Evolutionary conservation across 2,329 filamentous ascomycete genomes (phyloP).

Genomic region (Colletotrichum liaoningense): DNA sequence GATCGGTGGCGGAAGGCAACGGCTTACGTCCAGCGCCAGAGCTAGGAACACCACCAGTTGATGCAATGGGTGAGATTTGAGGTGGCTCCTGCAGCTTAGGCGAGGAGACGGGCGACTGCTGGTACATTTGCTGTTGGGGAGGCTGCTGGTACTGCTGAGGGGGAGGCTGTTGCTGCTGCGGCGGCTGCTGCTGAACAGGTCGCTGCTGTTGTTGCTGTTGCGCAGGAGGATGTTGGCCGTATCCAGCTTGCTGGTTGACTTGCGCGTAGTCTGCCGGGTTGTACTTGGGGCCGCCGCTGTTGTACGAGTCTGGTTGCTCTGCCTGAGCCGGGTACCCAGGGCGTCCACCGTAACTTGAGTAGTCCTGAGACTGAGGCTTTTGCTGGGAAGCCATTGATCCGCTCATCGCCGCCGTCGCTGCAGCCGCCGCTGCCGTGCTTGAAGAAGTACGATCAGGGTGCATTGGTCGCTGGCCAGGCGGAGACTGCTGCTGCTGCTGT

Average conservation of each 20-base stretch:
- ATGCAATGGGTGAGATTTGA: conserved; percentile 44
- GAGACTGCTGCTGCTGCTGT: conserved; percentile 56
- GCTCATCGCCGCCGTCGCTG: conserved; percentile 68
- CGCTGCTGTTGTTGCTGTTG: conserved; percentile 47
- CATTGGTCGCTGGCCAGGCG: conserved; percentile 54
- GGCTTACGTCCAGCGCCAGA: conserved; percentile 59
- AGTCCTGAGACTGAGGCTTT: conserved; percentile 43
- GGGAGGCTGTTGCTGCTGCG: conserved; percentile 38
- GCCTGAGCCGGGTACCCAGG: conserved; percentile 40
- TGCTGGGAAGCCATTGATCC: conserved; percentile 54
- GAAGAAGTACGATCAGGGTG: conserved; percentile 67
- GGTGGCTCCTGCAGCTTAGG: conserved; percentile 34
- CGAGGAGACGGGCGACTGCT: conserved; percentile 41
- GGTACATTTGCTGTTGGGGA: conserved; percentile 43
- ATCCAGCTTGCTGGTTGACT: conserved; percentile 67
- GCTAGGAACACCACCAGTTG: conserved; percentile 30
- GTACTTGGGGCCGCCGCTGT: conserved; percentile 74
- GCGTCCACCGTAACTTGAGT: conserved; percentile 47
- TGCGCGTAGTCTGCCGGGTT: conserved; percentile 83
- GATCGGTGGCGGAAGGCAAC: conserved; percentile 76
- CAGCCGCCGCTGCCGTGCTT: conserved; percentile 64
- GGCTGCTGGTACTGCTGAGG: conserved; percentile 51
- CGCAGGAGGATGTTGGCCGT: conserved; percentile 43
- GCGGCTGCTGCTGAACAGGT: conserved; percentile 45
- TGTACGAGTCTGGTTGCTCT: conserved; percentile 44